These are phyloP conservation scores for Lichtheimia corymbifera DNA, from an alignment of 371 early-diverging fungal species.

Conservation along the genomic window DNA sequence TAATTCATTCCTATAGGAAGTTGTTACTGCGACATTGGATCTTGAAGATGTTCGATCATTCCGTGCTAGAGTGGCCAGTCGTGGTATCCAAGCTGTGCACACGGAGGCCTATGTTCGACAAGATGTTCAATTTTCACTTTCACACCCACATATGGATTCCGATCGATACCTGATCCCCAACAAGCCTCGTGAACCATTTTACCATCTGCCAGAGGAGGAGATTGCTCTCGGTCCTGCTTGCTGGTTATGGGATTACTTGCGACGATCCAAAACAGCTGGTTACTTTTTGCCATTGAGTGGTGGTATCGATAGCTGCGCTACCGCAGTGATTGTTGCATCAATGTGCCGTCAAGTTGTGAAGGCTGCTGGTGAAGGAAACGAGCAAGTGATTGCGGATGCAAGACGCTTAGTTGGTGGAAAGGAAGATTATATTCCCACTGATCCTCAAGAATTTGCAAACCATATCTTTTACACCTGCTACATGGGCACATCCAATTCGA, in stretches of 20 bases:
- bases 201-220: slow-evolving; percentile 76
- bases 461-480: slow-evolving; percentile 94
- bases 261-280: slow-evolving; percentile 87
- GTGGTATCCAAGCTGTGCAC: slow-evolving; percentile 79
- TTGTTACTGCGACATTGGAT: slow-evolving; percentile 89
- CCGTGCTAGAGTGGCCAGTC: slow-evolving; percentile 71
- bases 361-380: slow-evolving; percentile 63
- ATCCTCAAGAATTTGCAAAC: slow-evolving; percentile 81
- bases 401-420: slow-evolving; percentile 66
- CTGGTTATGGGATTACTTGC: slow-evolving; percentile 99
- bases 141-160: slow-evolving; percentile 46
- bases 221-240: slow-evolving; percentile 95
- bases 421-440: slow-evolving; percentile 69
- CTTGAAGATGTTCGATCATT: slow-evolving; percentile 87
- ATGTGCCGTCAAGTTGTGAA: slow-evolving; percentile 92
- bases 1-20: slow-evolving; percentile 64
- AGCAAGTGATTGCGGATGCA: slow-evolving; percentile 76
- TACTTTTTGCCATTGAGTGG: slow-evolving; percentile 97
- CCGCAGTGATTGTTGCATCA: slow-evolving; percentile 90
- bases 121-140: slow-evolving; percentile 56
- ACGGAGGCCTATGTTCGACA: slow-evolving; percentile 66
- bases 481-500: slow-evolving; percentile 93
- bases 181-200: slow-evolving; percentile 37
- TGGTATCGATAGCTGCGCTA: slow-evolving; percentile 95
- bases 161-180: slow-evolving; percentile 35